Base-by-base conservation (phyloP, 345 rosid genomes). In the Populus ilicifolia region DNA sequence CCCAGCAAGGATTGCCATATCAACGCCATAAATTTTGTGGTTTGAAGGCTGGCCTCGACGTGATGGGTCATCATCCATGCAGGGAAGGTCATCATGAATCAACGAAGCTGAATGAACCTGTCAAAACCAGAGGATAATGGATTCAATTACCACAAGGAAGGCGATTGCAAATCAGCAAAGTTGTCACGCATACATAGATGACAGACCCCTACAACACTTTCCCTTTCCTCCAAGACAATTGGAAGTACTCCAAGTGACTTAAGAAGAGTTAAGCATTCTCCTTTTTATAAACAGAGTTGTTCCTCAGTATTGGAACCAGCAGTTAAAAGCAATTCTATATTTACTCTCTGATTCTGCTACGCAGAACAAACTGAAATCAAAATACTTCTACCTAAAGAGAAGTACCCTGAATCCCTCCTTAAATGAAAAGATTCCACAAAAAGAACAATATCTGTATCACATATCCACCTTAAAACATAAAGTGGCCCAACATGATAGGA, bases 61-160 rank as follows among this genome's bases (percentile, higher is more conserved):
- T 1, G 88, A 85, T 43, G 91, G 87, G 76, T 88, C 98, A 70
- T 96, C 91, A 59, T 96, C 98, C 98, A 96, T 93, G 88, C 89
- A 93, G 21, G 99, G 99, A 68, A 96, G 96, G 75, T 96, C 99
- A 50, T 96, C 91, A 72, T 96, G 99, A 29, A 92, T 93, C 83
- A 95, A 84, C 1, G 98, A 95, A 76, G 99, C 98, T 36, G 91
- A 89, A 68, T 93, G 99, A 50, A 95, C 89, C 94, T 92, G 89
- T 78, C 66, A 36, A 38, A 75, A 79, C 14, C 52, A 64, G 30
- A 64, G 17, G 9, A 25, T 33, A 38, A 25, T 23, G 23, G 23
- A 44, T 29, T 44, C 69, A 56, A 66, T 35, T 72, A 41, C 59
- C 3, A 29, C 18, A 30, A n/a, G 29, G 29, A 59, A 59, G 14